Evolutionary conservation across 345 rosid genomes (phyloP).

Genomic region (Populus ilicifolia): DNA sequence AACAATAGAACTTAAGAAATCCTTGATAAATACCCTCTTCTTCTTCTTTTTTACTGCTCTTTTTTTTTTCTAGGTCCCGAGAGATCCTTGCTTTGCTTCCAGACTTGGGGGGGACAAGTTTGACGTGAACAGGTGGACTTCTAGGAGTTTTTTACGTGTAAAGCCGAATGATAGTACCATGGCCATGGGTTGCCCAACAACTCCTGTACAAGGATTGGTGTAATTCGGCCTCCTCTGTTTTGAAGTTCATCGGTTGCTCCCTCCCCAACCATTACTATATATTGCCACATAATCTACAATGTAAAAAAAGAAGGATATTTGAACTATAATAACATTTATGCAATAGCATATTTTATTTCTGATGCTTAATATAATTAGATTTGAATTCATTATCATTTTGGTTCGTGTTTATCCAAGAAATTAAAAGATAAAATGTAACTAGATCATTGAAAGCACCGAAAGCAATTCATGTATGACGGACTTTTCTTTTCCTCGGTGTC

Average conservation of each 20-base stretch:
- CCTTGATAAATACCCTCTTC: not conserved
- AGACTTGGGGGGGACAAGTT: not conserved
- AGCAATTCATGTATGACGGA: not conserved
- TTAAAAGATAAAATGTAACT: too few relatives aligned
- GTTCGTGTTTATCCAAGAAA: not conserved
- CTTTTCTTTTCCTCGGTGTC: too few relatives aligned
- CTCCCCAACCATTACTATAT: not conserved
- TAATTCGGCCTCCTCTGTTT: not conserved
- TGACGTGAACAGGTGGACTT: slow-evolving; percentile 11
- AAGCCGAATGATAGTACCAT: not conserved
- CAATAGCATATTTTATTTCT: too few relatives aligned
- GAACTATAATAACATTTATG: not conserved
- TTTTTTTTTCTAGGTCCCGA: not conserved
- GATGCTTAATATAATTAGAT: too few relatives aligned
- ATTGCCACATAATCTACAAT: not conserved
- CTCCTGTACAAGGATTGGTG: not conserved
- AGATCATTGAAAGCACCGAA: not conserved
- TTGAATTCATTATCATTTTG: not conserved
- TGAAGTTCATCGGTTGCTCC: not conserved
- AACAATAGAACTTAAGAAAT: not conserved
- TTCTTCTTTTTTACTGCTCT: not conserved
- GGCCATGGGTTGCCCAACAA: slow-evolving; percentile 20
- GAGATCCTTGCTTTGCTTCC: not conserved
- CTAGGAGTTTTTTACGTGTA: slow-evolving; percentile 17
- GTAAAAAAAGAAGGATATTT: not conserved